A percentile compares a stretch with the other conserved stretches of the same genome.
These are phyloP conservation scores for Globisporangium cylindrosporum DNA, from an alignment of 352 stramenopile genomes.

Conservation along the genomic window DNA sequence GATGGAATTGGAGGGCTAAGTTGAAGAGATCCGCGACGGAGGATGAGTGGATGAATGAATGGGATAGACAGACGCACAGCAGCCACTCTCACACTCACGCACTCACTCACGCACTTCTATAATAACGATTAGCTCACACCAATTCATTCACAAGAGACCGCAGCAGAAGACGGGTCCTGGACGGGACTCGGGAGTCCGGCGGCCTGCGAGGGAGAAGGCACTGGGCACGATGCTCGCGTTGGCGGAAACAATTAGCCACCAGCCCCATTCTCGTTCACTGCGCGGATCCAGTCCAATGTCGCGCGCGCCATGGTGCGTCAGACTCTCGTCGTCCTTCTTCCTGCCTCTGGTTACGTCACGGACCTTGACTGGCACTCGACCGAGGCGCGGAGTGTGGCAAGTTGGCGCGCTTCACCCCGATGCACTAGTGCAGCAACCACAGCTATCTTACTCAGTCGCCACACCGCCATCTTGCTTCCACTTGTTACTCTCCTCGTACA, in stretches of 20 bases:
- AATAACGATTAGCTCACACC: constrained; percentile 4
- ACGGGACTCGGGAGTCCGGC: not conserved
- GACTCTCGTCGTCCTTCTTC: too few species aligned
- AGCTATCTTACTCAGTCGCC: not conserved
- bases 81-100: not conserved
- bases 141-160: constrained; percentile 1
- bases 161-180: too few species aligned
- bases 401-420: not conserved
- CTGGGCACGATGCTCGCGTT: too few species aligned
- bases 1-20: too few species aligned
- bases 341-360: too few species aligned
- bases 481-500: not conserved
- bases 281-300: too few species aligned
- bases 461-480: not conserved
- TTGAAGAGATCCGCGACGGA: constrained; percentile 1
- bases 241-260: too few species aligned
- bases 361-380: too few species aligned
- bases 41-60: not conserved
- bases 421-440: not conserved
- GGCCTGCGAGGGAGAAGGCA: not conserved
- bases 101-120: constrained; percentile 4
- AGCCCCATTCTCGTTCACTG: too few species aligned
- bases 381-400: too few species aligned
- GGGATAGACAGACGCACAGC: not conserved
- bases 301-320: too few species aligned